Evolutionary conservation across 2,329 filamentous ascomycete species (phyloP).

Genomic region (Cephalotrichum gorgonifer): DNA sequence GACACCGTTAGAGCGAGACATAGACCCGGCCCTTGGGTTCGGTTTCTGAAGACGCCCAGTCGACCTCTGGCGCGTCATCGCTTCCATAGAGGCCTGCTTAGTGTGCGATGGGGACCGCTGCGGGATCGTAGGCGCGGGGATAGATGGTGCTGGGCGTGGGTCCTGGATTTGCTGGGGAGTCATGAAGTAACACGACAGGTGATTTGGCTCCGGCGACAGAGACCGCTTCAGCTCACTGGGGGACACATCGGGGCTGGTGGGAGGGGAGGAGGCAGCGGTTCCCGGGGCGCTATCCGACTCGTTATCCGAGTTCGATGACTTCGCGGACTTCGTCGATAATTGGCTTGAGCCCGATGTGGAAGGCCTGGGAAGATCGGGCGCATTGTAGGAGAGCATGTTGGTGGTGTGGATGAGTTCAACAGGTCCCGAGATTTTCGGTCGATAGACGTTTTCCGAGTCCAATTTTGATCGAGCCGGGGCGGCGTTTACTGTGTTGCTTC

Average conservation of each 20-base stretch:
- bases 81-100: slow-evolving; percentile 70
- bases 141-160: slow-evolving; percentile 29
- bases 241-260: slow-evolving; percentile 59
- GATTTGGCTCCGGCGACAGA: slow-evolving; percentile 51
- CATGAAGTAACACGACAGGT: slow-evolving; percentile 57
- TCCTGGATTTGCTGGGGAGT: slow-evolving; percentile 29
- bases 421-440: slow-evolving; percentile 75
- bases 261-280: slow-evolving; percentile 46
- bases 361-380: slow-evolving; percentile 63
- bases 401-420: slow-evolving; percentile 86
- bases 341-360: slow-evolving; percentile 37
- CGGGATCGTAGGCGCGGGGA: slow-evolving; percentile 58
- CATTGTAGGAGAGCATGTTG: slow-evolving; percentile 92
- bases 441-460: slow-evolving; percentile 20
- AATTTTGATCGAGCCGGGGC: slow-evolving; percentile 9
- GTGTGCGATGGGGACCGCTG: slow-evolving; percentile 76
- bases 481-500: slow-evolving; percentile 30
- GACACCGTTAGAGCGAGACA: slow-evolving; percentile 47
- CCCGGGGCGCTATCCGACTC: slow-evolving; percentile 59
- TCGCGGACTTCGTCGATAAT: slow-evolving; percentile 39
- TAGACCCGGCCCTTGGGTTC: slow-evolving; percentile 37
- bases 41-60: slow-evolving; percentile 47
- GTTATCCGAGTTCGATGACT: slow-evolving; percentile 49
- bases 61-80: slow-evolving; percentile 56
- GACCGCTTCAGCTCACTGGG: slow-evolving; percentile 37